These are phyloP conservation scores for Isoetes engelmannii DNA, from an alignment of 83 land plant genomes.

Conservation along the genomic window DNA sequence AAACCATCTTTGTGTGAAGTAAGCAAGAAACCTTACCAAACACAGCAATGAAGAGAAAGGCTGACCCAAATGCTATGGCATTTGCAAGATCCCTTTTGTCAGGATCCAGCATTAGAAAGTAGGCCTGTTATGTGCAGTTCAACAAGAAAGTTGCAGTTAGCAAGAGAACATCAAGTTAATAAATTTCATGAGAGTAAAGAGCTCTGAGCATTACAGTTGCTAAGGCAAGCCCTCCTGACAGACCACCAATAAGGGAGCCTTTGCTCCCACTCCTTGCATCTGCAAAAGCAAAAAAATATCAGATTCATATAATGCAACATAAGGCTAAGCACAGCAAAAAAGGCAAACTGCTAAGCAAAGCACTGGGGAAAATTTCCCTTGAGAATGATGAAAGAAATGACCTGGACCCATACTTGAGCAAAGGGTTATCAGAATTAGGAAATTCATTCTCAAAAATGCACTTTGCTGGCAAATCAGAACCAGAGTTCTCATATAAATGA, in stretches of 20 bases:
- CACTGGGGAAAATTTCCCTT: too few species aligned
- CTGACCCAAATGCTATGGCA: slow-evolving; percentile 30
- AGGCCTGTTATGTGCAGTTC: slow-evolving; percentile 15
- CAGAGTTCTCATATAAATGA: too few species aligned
- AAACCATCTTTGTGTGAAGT: neutral
- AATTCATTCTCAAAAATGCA: too few species aligned
- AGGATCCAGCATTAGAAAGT: slow-evolving; percentile 28
- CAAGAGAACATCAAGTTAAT: too few species aligned
- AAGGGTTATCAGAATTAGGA: too few species aligned
- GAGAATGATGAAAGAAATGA: too few species aligned
- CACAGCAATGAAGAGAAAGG: slow-evolving; percentile 27
- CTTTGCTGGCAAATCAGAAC: too few species aligned
- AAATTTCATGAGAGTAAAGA: too few species aligned
- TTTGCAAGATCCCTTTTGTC: slow-evolving; percentile 31
- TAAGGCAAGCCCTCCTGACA: slow-evolving; percentile 29
- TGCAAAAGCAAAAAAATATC: neutral
- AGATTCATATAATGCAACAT: neutral
- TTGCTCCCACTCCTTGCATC: slow-evolving; percentile 33
- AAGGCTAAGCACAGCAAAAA: too few species aligned
- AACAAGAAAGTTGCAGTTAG: too few species aligned
- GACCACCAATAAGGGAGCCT: slow-evolving; percentile 30
- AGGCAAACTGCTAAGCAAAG: too few species aligned
- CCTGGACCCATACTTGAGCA: too few species aligned
- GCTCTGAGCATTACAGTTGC: slow-evolving; percentile 20
- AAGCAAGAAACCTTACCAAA: slow-evolving; percentile 23